Percentiles rank a stretch among this genome's conserved stretches.
phyloP scores from a whole-genome alignment of 2,329 filamentous ascomycete genomes.

The Botrytis hyacinthi region DNA sequence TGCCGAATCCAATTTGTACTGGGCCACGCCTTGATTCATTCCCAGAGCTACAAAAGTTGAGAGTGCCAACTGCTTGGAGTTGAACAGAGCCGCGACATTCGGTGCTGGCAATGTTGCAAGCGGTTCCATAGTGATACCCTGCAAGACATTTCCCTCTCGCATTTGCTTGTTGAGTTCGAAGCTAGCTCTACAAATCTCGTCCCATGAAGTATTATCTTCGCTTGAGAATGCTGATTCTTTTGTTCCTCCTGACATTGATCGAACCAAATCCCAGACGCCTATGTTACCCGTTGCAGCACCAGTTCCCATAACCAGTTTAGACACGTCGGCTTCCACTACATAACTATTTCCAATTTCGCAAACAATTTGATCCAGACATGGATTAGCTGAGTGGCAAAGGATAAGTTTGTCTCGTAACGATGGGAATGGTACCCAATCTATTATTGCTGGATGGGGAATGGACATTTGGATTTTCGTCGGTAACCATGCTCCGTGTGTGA shows the following conservation, averaged over 20 bases:
- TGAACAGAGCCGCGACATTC: conserved; percentile 5
- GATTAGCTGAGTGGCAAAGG: conserved; percentile 14
- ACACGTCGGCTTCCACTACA: conserved; percentile 15
- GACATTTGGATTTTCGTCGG: conserved; percentile 15
- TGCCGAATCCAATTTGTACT: conserved; percentile 11
- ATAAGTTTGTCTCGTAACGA: conserved; percentile 13
- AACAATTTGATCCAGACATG: conserved; percentile 15
- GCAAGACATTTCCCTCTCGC: not conserved
- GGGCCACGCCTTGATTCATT: not conserved
- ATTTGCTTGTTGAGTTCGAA: conserved; percentile 8
- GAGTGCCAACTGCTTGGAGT: not conserved
- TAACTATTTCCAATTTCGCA: conserved; percentile 18
- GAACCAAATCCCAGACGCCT: conserved; percentile 12
- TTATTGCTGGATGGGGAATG: conserved; percentile 3
- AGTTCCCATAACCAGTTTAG: conserved; percentile 8
- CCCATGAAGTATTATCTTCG: not conserved
- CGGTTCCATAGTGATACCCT: not conserved
- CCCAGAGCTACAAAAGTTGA: conserved; percentile 5
- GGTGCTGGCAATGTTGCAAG: conserved; percentile 8
- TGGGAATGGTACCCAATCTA: conserved; percentile 17
- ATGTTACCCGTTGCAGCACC: conserved; percentile 3
- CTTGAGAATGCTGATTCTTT: not conserved
- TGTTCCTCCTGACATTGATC: not conserved
- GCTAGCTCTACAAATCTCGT: conserved; percentile 8
- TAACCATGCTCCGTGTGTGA: not conserved